Percentiles rank a stretch among this genome's conserved stretches.
Evolutionary conservation across 495 filamentous ascomycete genomes (phyloP).

Genomic region (Talaromyces wortmannii): DNA sequence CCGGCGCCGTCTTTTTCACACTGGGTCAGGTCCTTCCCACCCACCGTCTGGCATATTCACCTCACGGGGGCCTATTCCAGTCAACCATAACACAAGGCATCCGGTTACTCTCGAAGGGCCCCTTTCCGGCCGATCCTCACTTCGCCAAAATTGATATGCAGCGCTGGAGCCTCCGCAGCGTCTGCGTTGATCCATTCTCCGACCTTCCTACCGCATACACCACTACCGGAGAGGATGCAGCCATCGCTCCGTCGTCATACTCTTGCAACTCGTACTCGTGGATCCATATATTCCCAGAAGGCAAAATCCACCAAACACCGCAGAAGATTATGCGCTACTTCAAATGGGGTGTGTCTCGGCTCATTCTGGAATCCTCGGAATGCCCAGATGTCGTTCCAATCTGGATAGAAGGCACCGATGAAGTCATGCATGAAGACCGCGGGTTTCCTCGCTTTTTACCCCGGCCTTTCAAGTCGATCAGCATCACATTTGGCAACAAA

Average conservation of each 20-base stretch:
- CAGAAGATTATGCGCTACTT: constrained; percentile 83
- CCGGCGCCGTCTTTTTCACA: constrained; percentile 64
- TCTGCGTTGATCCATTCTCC: constrained; percentile 43
- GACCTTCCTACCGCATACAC: constrained; percentile 39
- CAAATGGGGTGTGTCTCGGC: constrained; percentile 88
- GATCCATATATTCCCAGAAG: constrained; percentile 96
- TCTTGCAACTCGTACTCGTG: constrained; percentile 58
- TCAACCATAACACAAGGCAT: constrained; percentile 82
- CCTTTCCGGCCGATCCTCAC: constrained; percentile 37
- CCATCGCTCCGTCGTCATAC: constrained; percentile 52
- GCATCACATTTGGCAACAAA: constrained; percentile 61
- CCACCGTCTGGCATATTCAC: constrained; percentile 70
- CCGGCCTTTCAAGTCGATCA: constrained; percentile 60
- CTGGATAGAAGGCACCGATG: constrained; percentile 82
- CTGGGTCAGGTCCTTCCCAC: constrained; percentile 86
- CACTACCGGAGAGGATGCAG: constrained; percentile 50
- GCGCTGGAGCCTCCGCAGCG: constrained; percentile 30
- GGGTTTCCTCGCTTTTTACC: constrained; percentile 77
- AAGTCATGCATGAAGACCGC: constrained; percentile 77
- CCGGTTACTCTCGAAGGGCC: constrained; percentile 66
- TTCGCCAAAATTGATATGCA: constrained; percentile 26
- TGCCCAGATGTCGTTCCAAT: constrained; percentile 85
- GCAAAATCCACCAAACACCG: constrained; percentile 82
- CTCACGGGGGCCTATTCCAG: constrained; percentile 69
- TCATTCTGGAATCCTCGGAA: constrained; percentile 81